Evolutionary conservation across 257 asterid species (phyloP).

Genomic region (Plantago major): DNA sequence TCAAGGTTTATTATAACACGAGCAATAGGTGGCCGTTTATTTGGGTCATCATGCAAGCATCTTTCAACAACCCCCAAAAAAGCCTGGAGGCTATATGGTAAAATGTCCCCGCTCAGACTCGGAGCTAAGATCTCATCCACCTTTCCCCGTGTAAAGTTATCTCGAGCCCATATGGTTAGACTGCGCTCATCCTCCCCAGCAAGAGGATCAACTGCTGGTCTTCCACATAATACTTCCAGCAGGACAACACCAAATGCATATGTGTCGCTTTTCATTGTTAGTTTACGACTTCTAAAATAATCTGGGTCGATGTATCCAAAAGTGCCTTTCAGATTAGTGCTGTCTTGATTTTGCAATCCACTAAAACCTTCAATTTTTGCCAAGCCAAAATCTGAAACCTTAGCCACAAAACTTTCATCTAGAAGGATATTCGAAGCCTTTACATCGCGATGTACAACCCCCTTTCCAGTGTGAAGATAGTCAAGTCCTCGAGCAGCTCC

Average conservation of each 20-base stretch:
- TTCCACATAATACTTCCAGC: slow-evolving; percentile 61
- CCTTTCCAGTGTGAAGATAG: slow-evolving; percentile 53
- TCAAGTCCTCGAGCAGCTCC: slow-evolving; percentile 62
- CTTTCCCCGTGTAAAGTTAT: slow-evolving; percentile 42
- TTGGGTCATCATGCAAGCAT: slow-evolving; percentile 51
- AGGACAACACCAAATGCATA: slow-evolving; percentile 66
- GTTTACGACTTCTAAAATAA: slow-evolving; percentile 41
- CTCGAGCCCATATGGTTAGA: slow-evolving; percentile 50
- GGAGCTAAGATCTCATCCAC: slow-evolving; percentile 41
- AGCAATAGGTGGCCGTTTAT: slow-evolving; percentile 48
- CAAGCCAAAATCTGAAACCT: slow-evolving; percentile 69
- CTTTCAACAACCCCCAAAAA: slow-evolving; percentile 46
- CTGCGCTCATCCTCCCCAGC: slow-evolving; percentile 41
- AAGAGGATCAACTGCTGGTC: slow-evolving; percentile 49
- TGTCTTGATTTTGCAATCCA: slow-evolving; percentile 35
- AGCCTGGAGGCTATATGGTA: slow-evolving; percentile 44
- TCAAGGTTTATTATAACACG: slow-evolving; percentile 49
- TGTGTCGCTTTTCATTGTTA: slow-evolving; percentile 50
- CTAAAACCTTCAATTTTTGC: slow-evolving; percentile 39
- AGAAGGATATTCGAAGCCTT: slow-evolving; percentile 58
- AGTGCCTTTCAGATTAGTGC: slow-evolving; percentile 61
- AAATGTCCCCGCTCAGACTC: slow-evolving; percentile 34
- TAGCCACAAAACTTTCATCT: slow-evolving; percentile 48
- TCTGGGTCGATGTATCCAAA: slow-evolving; percentile 65
- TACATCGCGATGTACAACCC: slow-evolving; percentile 48